Conservation (phyloP, 129 eudicot genomes). For the Smallanthus sonchifolius region DNA sequence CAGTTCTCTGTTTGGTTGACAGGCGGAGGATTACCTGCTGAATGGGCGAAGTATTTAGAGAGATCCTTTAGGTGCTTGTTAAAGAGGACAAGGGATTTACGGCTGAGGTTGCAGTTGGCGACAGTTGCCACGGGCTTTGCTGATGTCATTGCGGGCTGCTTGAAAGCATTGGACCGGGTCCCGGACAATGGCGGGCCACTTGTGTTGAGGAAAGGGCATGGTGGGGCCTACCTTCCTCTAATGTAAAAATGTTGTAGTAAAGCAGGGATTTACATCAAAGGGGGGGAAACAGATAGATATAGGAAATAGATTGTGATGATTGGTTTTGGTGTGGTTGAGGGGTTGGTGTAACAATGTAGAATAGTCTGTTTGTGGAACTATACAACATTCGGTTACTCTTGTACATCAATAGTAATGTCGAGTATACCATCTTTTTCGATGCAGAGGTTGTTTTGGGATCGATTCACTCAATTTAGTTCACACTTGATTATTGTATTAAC, state of each 20-base stretch:
- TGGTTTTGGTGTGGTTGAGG: constrained; percentile 13
- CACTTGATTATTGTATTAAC: too few relatives aligned
- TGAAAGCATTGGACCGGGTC: constrained; percentile 72
- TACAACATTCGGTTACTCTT: background rate
- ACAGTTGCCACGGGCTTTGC: constrained; percentile 71
- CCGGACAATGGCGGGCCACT: constrained; percentile 94
- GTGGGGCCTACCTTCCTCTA: constrained; percentile 95
- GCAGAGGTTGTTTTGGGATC: background rate
- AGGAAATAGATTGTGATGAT: constrained; percentile 20
- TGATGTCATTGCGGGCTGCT: constrained; percentile 60
- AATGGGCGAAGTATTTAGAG: constrained; percentile 87
- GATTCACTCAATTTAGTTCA: too few relatives aligned
- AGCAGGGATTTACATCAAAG: constrained; percentile 8
- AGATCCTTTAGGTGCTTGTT: constrained; percentile 90
- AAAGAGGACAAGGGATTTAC: constrained; percentile 76
- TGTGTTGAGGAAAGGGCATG: constrained; percentile 94
- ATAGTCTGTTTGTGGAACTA: constrained; percentile 7
- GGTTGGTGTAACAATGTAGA: constrained; percentile 20
- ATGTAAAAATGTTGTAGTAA: constrained; percentile 39
- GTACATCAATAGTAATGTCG: constrained; percentile 21
- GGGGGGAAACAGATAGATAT: constrained; percentile 5
- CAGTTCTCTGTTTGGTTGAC: constrained; percentile 92
- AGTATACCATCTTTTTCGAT: background rate
- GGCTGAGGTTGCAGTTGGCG: constrained; percentile 72
- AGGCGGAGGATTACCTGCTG: constrained; percentile 92